Evolutionary conservation across 1,284 basidiomycete genomes (phyloP).

Genomic region (Malassezia sp.): DNA sequence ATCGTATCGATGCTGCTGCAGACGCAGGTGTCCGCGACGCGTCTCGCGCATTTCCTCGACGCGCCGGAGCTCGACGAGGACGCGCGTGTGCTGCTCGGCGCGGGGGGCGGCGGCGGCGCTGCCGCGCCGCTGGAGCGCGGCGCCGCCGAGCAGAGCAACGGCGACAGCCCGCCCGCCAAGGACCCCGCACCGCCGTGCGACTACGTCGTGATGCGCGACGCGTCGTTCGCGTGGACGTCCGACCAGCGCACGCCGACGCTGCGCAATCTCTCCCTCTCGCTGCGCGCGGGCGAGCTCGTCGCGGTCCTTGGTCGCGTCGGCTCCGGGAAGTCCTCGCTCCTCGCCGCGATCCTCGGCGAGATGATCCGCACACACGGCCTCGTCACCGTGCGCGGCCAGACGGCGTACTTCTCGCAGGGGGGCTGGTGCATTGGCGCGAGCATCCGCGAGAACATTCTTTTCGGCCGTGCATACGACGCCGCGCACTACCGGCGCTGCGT

Average conservation of each 20-base stretch:
- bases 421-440: slow-evolving; percentile 62
- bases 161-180: not conserved
- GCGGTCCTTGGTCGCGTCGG: slow-evolving; percentile 81
- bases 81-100: slow-evolving; percentile 8
- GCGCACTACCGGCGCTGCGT: slow-evolving; percentile 47
- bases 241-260: slow-evolving; percentile 55
- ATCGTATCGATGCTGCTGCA: slow-evolving; percentile 55
- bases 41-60: slow-evolving; percentile 65
- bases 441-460: slow-evolving; percentile 50
- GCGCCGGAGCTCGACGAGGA: slow-evolving; percentile 62
- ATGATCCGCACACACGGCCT: slow-evolving; percentile 68
- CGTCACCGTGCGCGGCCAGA: slow-evolving; percentile 57
- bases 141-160: not conserved
- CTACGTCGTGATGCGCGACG: slow-evolving; percentile 50
- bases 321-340: slow-evolving; percentile 61
- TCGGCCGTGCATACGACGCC: slow-evolving; percentile 76
- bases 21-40: slow-evolving; percentile 70
- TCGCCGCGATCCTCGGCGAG: slow-evolving; percentile 62
- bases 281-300: slow-evolving; percentile 74
- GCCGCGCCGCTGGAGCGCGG: not conserved
- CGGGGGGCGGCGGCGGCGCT: not conserved
- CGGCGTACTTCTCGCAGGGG: slow-evolving; percentile 82
- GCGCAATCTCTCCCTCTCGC: slow-evolving; percentile 63
- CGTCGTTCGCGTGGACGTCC: slow-evolving; percentile 57
- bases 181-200: not conserved